These are phyloP conservation scores for Claviceps humidiphila DNA, from an alignment of 2,329 filamentous ascomycete species.

Conservation along the genomic window DNA sequence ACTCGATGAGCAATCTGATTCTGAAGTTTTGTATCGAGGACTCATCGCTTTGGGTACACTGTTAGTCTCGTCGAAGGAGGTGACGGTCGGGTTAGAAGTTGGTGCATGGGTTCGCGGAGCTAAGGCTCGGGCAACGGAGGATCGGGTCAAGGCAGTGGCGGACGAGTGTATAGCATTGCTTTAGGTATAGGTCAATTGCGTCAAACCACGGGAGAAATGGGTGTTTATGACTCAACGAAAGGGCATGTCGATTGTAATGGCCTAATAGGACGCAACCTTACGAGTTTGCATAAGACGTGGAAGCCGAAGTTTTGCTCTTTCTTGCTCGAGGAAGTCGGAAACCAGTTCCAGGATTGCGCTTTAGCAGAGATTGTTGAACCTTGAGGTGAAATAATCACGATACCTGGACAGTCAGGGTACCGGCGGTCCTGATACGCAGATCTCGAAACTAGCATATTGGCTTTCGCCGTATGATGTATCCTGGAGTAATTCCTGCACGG, in stretches of 20 bases:
- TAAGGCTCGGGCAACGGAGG: constrained; percentile 30
- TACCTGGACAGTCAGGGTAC: no score
- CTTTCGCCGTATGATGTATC: no score
- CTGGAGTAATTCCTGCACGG: no score
- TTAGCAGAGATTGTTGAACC: no score
- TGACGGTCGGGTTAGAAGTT: constrained; percentile 29
- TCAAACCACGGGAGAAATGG: background rate
- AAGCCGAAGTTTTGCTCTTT: background rate
- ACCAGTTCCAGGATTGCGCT: no score
- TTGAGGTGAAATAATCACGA: no score
- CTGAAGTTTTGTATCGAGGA: constrained; percentile 70
- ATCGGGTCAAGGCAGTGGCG: constrained; percentile 32
- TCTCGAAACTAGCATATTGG: no score
- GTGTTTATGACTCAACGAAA: background rate
- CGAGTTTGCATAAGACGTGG: no score
- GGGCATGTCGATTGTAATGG: background rate
- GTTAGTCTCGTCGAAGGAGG: constrained; percentile 39
- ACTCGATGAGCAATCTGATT: constrained; percentile 54
- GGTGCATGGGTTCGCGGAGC: constrained; percentile 28
- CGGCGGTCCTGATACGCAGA: no score
- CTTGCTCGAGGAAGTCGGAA: background rate
- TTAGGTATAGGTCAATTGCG: background rate
- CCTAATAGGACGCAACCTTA: background rate
- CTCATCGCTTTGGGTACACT: constrained; percentile 71
- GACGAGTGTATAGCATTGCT: constrained; percentile 27